Percentiles rank a stretch among this genome's conserved stretches.
Conservation (phyloP, 2,329 filamentous ascomycete genomes). For the Fusarium solani-melongenae region DNA sequence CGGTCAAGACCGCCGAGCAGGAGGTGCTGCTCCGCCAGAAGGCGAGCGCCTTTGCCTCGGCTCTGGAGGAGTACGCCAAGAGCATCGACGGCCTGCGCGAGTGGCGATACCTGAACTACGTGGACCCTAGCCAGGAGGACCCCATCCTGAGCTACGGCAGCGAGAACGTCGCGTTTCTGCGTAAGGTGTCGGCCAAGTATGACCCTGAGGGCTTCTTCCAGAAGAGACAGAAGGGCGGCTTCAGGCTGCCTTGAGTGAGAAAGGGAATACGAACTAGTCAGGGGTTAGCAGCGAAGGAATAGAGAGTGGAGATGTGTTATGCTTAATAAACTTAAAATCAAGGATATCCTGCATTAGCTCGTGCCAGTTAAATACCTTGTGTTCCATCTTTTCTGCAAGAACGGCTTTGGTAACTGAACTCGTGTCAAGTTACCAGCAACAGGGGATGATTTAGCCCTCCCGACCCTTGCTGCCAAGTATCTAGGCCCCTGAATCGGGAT, state of each 20-base stretch:
- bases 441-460: neutral
- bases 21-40: conserved; percentile 28
- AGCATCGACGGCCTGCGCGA: conserved; percentile 44
- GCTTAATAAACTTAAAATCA: neutral
- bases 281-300: neutral
- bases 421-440: neutral
- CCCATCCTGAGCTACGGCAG: conserved; percentile 52
- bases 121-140: conserved; percentile 48
- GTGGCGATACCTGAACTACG: conserved; percentile 58
- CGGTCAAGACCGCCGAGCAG: conserved; percentile 49
- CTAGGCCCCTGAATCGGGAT: neutral
- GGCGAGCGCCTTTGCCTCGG: conserved; percentile 11
- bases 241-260: conserved; percentile 37
- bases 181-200: conserved; percentile 45
- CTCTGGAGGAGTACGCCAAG: conserved; percentile 41
- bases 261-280: neutral
- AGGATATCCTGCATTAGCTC: neutral
- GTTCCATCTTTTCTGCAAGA: neutral
- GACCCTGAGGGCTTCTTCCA: conserved; percentile 50
- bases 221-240: conserved; percentile 45
- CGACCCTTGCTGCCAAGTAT: neutral
- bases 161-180: conserved; percentile 47
- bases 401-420: neutral
- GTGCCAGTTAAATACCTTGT: neutral
- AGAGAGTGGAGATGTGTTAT: neutral